phyloP scores from a whole-genome alignment of 192 early-diverging fungal species.

The Jimgerdemannia lactiflua region DNA sequence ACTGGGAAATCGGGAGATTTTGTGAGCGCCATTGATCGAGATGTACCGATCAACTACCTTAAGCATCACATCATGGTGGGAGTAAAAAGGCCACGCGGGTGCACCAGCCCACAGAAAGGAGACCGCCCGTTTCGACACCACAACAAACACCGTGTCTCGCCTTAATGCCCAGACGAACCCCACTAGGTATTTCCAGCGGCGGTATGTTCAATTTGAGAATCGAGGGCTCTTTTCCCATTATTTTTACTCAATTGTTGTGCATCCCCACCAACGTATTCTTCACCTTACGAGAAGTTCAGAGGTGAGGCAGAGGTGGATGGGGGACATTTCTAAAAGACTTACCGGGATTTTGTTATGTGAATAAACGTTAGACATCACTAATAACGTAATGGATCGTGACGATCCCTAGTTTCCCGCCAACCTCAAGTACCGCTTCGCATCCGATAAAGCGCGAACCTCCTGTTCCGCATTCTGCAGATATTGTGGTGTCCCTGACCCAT shows the following conservation, averaged over 20 bases:
- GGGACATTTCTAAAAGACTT: background rate
- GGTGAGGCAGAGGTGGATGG: no score
- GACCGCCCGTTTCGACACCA: constrained; percentile 54
- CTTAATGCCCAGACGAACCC: constrained; percentile 9
- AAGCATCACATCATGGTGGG: no score
- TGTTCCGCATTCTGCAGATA: constrained; percentile 45
- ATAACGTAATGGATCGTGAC: constrained; percentile 58
- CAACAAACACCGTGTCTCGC: constrained; percentile 21
- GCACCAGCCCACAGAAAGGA: no score
- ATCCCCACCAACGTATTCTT: no score
- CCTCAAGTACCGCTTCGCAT: constrained; percentile 55
- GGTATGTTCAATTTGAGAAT: constrained; percentile 65
- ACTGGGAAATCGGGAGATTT: no score
- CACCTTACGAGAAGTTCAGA: constrained; percentile 28
- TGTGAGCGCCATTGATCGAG: no score
- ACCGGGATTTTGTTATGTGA: no score
- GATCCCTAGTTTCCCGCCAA: constrained; percentile 56
- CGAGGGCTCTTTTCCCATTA: constrained; percentile 43
- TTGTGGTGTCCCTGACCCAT: constrained; percentile 69
- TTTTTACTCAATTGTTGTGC: no score
- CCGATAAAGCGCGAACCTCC: constrained; percentile 40
- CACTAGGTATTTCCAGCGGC: constrained; percentile 59
- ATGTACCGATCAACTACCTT: no score
- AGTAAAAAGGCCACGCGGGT: no score
- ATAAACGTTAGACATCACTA: background rate